Conservation (phyloP, 768 basidiomycete species). For the Boletus patriciae region DNA sequence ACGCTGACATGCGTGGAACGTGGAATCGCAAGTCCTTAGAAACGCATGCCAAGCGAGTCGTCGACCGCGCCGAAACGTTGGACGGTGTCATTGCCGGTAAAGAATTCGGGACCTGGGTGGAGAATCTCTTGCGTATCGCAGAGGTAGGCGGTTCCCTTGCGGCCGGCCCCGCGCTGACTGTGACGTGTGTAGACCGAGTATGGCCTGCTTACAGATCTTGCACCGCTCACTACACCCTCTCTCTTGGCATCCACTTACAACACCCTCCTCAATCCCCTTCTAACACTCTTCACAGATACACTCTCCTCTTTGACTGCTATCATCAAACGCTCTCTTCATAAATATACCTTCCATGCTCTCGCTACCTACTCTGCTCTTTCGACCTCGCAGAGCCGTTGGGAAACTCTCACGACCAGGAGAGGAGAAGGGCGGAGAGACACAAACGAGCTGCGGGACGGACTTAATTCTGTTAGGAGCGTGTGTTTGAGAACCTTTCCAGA, state of each 20-base stretch:
- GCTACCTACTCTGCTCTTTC: slow-evolving; percentile 64
- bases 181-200: slow-evolving; percentile 58
- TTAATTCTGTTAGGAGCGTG: slow-evolving; percentile 61
- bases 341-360: slow-evolving; percentile 78
- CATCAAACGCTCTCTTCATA: slow-evolving; percentile 75
- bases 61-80: slow-evolving; percentile 69
- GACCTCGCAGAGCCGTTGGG: slow-evolving; percentile 62
- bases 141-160: slow-evolving; percentile 46
- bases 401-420: slow-evolving; percentile 57
- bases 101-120: slow-evolving; percentile 74
- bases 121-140: slow-evolving; percentile 59
- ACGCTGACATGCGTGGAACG: slow-evolving; percentile 81
- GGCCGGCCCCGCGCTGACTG: background rate
- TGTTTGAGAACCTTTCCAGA: slow-evolving; percentile 85
- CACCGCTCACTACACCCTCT: slow-evolving; percentile 53
- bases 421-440: slow-evolving; percentile 45
- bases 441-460: slow-evolving; percentile 72
- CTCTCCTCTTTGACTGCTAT: slow-evolving; percentile 60
- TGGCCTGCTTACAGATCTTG: slow-evolving; percentile 59
- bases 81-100: slow-evolving; percentile 65
- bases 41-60: slow-evolving; percentile 61
- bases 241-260: slow-evolving; percentile 59
- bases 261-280: slow-evolving; percentile 62
- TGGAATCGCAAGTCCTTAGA: slow-evolving; percentile 80
- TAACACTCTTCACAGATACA: slow-evolving; percentile 63